Conservation (phyloP, 1,139 yeast genomes). For the Scheffersomyces cryptocercus region DNA sequence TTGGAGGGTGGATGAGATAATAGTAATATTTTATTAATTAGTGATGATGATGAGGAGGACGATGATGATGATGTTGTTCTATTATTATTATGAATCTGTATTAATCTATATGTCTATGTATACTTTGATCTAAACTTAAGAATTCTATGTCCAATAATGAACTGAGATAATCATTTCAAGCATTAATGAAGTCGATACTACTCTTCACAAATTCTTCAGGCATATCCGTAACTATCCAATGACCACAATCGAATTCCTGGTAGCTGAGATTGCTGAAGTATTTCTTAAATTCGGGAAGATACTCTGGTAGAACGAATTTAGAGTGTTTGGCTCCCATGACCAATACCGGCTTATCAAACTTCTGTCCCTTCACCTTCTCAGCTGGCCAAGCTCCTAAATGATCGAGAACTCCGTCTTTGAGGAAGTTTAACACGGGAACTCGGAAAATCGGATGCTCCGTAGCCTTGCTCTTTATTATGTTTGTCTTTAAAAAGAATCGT, state of each 20-base stretch:
- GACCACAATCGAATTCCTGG: constrained; percentile 42
- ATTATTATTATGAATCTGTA: too few relatives aligned
- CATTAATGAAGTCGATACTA: constrained; percentile 18
- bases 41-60: too few relatives aligned
- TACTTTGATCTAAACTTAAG: too few relatives aligned
- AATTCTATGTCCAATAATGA: too few relatives aligned
- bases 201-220: constrained; percentile 36
- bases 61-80: too few relatives aligned
- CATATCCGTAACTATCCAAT: constrained; percentile 46
- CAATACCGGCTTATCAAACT: constrained; percentile 37
- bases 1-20: too few relatives aligned
- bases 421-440: constrained; percentile 26
- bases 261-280: constrained; percentile 36
- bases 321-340: constrained; percentile 46
- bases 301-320: constrained; percentile 34
- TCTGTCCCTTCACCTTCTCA: constrained; percentile 17
- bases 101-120: too few relatives aligned
- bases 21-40: too few relatives aligned
- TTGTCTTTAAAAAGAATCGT: constrained; percentile 31
- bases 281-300: constrained; percentile 28
- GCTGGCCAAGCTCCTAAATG: constrained; percentile 48
- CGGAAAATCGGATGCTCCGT: constrained; percentile 20
- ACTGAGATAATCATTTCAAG: neutral
- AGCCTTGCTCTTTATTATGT: constrained; percentile 21
- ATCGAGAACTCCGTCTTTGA: constrained; percentile 25